A percentile compares a stretch with the other conserved stretches of the same genome.
phyloP scores from a whole-genome alignment of 2,329 filamentous ascomycete genomes.

The Blastomyces percursus region DNA sequence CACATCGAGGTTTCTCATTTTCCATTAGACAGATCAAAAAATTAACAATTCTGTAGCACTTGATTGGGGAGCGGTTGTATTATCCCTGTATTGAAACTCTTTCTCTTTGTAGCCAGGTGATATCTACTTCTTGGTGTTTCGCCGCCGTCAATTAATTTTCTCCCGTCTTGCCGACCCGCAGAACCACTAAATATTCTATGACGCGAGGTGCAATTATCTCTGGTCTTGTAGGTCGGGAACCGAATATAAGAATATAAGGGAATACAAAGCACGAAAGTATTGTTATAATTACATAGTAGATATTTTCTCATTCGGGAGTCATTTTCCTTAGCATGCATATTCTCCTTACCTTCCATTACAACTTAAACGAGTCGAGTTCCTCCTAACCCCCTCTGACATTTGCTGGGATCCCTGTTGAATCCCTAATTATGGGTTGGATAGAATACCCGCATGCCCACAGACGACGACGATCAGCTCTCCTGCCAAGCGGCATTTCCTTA shows the following conservation, averaged over 20 bases:
- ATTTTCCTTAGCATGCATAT: neutral
- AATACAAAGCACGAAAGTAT: too few relatives aligned
- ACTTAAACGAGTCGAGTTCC: neutral
- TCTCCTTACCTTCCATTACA: neutral
- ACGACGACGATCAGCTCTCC: slow-evolving; percentile 6
- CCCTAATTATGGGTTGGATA: neutral
- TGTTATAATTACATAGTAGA: too few relatives aligned
- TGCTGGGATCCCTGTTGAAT: neutral
- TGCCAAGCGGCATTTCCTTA: slow-evolving; percentile 6
- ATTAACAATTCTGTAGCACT: neutral
- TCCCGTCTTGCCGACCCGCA: neutral
- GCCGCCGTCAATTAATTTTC: neutral
- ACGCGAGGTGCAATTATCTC: neutral
- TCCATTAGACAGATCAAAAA: neutral
- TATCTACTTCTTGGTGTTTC: neutral
- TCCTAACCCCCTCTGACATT: neutral
- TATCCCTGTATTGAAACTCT: neutral
- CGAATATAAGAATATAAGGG: neutral
- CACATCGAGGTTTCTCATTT: neutral
- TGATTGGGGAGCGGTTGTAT: neutral
- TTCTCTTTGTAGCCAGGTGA: too few relatives aligned
- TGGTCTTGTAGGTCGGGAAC: neutral
- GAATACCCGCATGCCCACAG: neutral
- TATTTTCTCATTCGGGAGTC: neutral
- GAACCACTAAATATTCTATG: neutral